Percentiles rank a stretch among this genome's conserved stretches.
phyloP scores from a whole-genome alignment of 75 land plant species.

The Azolla pinnata region DNA sequence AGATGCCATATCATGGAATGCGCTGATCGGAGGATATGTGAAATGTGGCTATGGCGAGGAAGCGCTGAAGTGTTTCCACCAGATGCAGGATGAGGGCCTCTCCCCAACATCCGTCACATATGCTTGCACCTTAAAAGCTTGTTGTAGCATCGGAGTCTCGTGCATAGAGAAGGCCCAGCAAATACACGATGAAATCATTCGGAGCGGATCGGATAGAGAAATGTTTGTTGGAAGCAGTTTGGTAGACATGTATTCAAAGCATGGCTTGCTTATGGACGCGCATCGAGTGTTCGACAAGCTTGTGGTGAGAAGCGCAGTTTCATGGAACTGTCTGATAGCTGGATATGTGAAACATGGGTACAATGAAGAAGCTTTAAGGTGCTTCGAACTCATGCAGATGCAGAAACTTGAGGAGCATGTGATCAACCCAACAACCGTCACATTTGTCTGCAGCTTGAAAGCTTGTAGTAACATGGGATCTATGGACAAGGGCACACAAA shows the following conservation, averaged over 20 bases:
- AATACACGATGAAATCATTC: conserved; percentile 43
- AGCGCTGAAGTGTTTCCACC: conserved; percentile 2
- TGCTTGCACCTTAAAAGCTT: conserved; percentile 6
- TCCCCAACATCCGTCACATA: not conserved
- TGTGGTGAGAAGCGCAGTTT: not conserved
- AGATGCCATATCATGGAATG: conserved; percentile 16
- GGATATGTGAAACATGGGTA: conserved; percentile 18
- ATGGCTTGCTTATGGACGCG: conserved; percentile 44
- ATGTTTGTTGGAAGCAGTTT: conserved; percentile 44
- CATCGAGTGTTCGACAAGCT: conserved; percentile 18
- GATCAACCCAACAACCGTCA: conserved; percentile 5
- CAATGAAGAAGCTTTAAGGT: conserved; percentile 8
- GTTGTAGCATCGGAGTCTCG: conserved; percentile 6
- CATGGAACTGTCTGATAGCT: conserved; percentile 5
- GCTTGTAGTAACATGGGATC: conserved; percentile 12
- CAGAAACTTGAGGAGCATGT: too few species aligned
- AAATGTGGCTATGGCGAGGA: not conserved
- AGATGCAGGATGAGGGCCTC: not conserved
- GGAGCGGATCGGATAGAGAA: conserved; percentile 33
- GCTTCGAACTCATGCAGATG: too few species aligned
- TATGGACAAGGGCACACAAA: conserved; percentile 4
- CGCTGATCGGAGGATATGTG: conserved; percentile 14
- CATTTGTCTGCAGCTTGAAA: conserved; percentile 8
- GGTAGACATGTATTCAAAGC: conserved; percentile 58
- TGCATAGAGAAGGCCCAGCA: too few species aligned